Percentiles rank a stretch among this genome's conserved stretches.
phyloP scores from a whole-genome alignment of 1,284 basidiomycete species.

The Cryptococcus sp. region DNA sequence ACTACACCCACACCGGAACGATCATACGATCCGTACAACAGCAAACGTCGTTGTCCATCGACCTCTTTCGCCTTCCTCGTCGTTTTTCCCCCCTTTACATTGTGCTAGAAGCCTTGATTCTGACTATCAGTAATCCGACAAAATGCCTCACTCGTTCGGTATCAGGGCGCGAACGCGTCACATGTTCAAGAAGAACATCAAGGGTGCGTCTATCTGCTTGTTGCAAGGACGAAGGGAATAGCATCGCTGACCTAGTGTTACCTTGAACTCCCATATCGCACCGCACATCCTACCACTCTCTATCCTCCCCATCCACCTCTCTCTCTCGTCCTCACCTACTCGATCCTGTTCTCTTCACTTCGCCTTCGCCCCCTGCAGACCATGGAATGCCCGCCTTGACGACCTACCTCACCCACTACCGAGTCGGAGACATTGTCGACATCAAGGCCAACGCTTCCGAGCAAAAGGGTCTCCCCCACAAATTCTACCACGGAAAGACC shows the following conservation, averaged over 20 bases:
- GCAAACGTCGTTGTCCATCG: background rate
- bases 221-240: slow-evolving; percentile 8
- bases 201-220: slow-evolving; percentile 54
- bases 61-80: slow-evolving; percentile 10
- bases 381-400: slow-evolving; percentile 87
- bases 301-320: background rate
- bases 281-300: background rate
- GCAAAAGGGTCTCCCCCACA: slow-evolving; percentile 86
- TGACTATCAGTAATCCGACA: slow-evolving; percentile 51
- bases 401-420: slow-evolving; percentile 89
- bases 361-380: slow-evolving; percentile 54
- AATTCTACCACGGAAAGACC: slow-evolving; percentile 56
- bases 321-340: background rate
- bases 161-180: slow-evolving; percentile 99
- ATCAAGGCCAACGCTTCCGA: slow-evolving; percentile 99
- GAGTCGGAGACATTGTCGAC: slow-evolving; percentile 97
- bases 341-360: background rate
- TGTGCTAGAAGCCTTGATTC: background rate
- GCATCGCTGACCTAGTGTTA: slow-evolving; percentile 13
- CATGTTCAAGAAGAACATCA: slow-evolving; percentile 99
- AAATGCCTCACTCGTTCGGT: slow-evolving; percentile 99
- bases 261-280: background rate
- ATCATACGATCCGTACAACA: slow-evolving; percentile 5
- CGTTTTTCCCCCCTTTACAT: background rate
- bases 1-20: too few species aligned